Conservation (phyloP, 164 flowering plant genomes). For the Umbilicus rupestris region DNA sequence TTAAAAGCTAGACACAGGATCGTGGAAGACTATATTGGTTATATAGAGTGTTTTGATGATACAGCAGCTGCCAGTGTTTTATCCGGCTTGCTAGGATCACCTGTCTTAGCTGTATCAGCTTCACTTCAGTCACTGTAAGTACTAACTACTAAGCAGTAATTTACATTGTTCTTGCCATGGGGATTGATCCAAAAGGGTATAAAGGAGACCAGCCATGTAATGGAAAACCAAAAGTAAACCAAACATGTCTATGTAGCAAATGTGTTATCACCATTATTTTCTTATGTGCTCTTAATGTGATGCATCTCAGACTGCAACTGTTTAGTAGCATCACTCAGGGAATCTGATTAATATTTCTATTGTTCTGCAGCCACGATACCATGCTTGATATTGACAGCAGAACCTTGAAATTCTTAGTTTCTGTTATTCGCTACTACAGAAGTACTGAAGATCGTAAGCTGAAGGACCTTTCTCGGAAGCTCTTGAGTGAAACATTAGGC, state of each 20-base stretch:
- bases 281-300: not conserved
- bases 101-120: slow-evolving; percentile 56
- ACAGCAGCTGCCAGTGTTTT: slow-evolving; percentile 16
- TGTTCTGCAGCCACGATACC: slow-evolving; percentile 41
- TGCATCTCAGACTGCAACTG: not conserved
- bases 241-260: not conserved
- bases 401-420: slow-evolving; percentile 47
- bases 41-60: slow-evolving; percentile 39
- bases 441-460: slow-evolving; percentile 21
- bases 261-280: not conserved
- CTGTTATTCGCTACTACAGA: slow-evolving; percentile 31
- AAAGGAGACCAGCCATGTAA: not conserved
- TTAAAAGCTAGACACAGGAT: slow-evolving; percentile 34
- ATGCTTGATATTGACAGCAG: slow-evolving; percentile 38
- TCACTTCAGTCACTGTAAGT: slow-evolving; percentile 64
- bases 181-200: not conserved
- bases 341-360: not conserved
- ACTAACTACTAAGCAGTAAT: slow-evolving; percentile 31
- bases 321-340: not conserved
- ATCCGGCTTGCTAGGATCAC: slow-evolving; percentile 30
- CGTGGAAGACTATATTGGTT: slow-evolving; percentile 33
- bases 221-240: not conserved
- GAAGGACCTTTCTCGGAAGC: slow-evolving; percentile 34
- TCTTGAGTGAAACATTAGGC: slow-evolving; percentile 48
- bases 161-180: not conserved